Conservation (phyloP, 106 monocot genomes). For the Gastrodia elata region DNA sequence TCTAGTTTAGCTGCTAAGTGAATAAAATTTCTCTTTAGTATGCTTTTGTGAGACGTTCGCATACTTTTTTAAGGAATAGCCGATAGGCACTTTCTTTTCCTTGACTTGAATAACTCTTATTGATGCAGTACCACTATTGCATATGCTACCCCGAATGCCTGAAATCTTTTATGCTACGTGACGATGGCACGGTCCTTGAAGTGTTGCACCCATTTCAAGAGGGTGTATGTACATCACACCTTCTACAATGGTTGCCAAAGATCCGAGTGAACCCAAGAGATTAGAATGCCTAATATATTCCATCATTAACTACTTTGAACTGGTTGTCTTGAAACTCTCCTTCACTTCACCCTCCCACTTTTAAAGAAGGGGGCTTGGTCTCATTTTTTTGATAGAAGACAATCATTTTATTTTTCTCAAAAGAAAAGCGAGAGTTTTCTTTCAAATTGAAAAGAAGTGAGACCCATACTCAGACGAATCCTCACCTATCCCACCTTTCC, state of each 20-base stretch:
- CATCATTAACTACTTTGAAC: neutral
- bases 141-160: too few relatives aligned
- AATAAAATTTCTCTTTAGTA: too few relatives aligned
- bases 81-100: too few relatives aligned
- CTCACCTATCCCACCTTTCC: neutral
- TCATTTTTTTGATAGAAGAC: neutral
- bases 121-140: too few relatives aligned
- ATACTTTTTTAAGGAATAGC: too few relatives aligned
- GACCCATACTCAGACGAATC: neutral
- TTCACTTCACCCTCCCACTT: constrained; percentile 4
- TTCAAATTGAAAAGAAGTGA: too few relatives aligned
- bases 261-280: constrained; percentile 25
- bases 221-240: constrained; percentile 11
- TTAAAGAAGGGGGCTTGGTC: neutral
- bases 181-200: constrained; percentile 2
- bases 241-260: constrained; percentile 19
- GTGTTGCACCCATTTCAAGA: neutral
- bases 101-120: too few relatives aligned
- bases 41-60: too few relatives aligned
- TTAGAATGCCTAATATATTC: constrained; percentile 20
- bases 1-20: too few relatives aligned
- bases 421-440: too few relatives aligned
- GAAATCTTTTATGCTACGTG: too few relatives aligned
- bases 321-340: neutral
- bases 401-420: neutral